These are phyloP conservation scores for Epichloe gansuensis DNA, from an alignment of 2,329 filamentous ascomycete genomes.

Conservation along the genomic window DNA sequence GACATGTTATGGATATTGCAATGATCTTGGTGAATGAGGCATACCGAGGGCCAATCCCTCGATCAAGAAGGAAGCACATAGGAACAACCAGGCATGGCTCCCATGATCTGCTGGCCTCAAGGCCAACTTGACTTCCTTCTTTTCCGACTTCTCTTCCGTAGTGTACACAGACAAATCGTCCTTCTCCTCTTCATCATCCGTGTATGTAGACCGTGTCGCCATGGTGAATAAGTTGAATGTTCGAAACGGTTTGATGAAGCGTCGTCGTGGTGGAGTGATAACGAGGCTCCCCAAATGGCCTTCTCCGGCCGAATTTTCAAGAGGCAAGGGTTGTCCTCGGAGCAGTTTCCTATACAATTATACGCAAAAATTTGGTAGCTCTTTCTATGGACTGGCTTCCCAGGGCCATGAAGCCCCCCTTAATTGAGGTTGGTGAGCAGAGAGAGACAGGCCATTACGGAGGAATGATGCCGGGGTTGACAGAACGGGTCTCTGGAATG, in stretches of 20 bases:
- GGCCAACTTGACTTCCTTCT: neutral
- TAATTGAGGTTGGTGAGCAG: neutral
- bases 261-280: neutral
- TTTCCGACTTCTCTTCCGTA: neutral
- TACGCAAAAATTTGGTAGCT: neutral
- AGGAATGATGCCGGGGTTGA: neutral
- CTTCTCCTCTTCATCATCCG: constrained; percentile 2
- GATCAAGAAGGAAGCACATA: constrained; percentile 12
- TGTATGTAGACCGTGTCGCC: neutral
- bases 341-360: neutral
- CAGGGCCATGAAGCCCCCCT: neutral
- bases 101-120: constrained; percentile 16
- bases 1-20: no score
- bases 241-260: neutral
- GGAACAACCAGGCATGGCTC: constrained; percentile 22
- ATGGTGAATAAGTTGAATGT: neutral
- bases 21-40: neutral
- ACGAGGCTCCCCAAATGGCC: neutral
- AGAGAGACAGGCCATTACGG: neutral
- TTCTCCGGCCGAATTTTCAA: neutral
- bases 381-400: neutral
- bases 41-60: constrained; percentile 10
- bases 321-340: neutral
- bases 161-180: neutral
- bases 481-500: neutral